Conservation (phyloP, 768 basidiomycete species). For the Boletus insuetus region DNA sequence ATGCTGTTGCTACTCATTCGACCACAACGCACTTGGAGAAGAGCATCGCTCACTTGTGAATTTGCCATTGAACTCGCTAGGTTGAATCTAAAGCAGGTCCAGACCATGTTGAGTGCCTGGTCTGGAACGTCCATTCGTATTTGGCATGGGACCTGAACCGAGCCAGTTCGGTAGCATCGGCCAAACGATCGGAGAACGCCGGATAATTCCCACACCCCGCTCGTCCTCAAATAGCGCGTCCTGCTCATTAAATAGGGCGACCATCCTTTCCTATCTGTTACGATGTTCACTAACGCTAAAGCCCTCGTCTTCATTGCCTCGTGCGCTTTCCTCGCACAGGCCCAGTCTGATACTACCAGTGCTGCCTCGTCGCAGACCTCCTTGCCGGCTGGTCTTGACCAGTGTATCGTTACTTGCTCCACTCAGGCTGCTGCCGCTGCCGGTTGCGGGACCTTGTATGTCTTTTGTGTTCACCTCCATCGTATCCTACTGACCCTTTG, state of each 20-base stretch:
- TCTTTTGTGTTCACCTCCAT: not conserved
- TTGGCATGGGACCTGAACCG: too few relatives aligned
- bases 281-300: slow-evolving; percentile 23
- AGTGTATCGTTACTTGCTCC: slow-evolving; percentile 14
- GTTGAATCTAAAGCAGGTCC: not conserved
- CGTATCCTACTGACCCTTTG: not conserved
- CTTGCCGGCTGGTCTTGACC: not conserved
- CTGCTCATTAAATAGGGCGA: not conserved
- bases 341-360: slow-evolving; percentile 17
- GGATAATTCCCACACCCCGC: slow-evolving; percentile 16
- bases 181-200: too few relatives aligned
- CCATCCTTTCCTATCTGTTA: not conserved
- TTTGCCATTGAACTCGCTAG: too few relatives aligned
- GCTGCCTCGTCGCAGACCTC: slow-evolving; percentile 5
- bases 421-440: not conserved
- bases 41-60: not conserved
- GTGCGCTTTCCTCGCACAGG: slow-evolving; percentile 18
- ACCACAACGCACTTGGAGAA: not conserved
- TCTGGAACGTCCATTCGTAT: not conserved
- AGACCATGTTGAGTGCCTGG: not conserved
- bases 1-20: not conserved
- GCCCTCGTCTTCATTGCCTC: slow-evolving; percentile 14
- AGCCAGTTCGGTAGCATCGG: too few relatives aligned
- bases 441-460: slow-evolving; percentile 19
- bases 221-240: slow-evolving; percentile 11